Evolutionary conservation across 805 yeast species (phyloP).

Genomic region (Candida pseudofarinosa): DNA sequence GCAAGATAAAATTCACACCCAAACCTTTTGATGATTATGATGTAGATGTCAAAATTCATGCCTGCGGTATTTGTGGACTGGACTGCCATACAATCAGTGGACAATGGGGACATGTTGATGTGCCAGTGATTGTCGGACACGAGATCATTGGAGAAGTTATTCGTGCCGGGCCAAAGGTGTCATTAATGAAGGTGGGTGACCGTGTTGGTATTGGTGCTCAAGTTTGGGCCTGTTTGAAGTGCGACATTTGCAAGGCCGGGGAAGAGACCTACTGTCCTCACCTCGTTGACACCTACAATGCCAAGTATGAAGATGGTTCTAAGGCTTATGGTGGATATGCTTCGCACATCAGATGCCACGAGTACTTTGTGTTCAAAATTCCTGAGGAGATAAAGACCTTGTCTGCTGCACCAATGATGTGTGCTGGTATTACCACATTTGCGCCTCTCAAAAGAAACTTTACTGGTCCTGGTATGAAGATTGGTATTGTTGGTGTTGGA

Average conservation of each 20-base stretch:
- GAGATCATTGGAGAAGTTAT: slow-evolving; percentile 20
- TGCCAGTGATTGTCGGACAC: slow-evolving; percentile 19
- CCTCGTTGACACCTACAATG: slow-evolving; percentile 32
- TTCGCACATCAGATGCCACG: slow-evolving; percentile 41
- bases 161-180: slow-evolving; percentile 29
- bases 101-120: slow-evolving; percentile 14
- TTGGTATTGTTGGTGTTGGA: slow-evolving; percentile 63
- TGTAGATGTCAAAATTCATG: slow-evolving; percentile 5
- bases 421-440: slow-evolving; percentile 55
- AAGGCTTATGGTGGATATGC: slow-evolving; percentile 48
- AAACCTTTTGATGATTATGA: slow-evolving; percentile 29
- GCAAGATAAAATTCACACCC: slow-evolving; percentile 25
- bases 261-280: slow-evolving; percentile 28
- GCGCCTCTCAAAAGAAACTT: slow-evolving; percentile 47
- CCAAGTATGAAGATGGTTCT: slow-evolving; percentile 18
- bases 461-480: slow-evolving; percentile 36
- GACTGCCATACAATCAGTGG: slow-evolving; percentile 15
- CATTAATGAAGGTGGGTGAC: slow-evolving; percentile 38
- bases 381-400: slow-evolving; percentile 42
- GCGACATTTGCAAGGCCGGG: slow-evolving; percentile 4
- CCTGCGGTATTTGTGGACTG: slow-evolving; percentile 17
- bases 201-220: slow-evolving; percentile 37
- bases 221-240: slow-evolving; percentile 6
- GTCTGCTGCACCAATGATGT: slow-evolving; percentile 49
- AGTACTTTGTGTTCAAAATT: slow-evolving; percentile 43